Conservation (phyloP, 768 basidiomycete species). For the Boletus bicolor region DNA sequence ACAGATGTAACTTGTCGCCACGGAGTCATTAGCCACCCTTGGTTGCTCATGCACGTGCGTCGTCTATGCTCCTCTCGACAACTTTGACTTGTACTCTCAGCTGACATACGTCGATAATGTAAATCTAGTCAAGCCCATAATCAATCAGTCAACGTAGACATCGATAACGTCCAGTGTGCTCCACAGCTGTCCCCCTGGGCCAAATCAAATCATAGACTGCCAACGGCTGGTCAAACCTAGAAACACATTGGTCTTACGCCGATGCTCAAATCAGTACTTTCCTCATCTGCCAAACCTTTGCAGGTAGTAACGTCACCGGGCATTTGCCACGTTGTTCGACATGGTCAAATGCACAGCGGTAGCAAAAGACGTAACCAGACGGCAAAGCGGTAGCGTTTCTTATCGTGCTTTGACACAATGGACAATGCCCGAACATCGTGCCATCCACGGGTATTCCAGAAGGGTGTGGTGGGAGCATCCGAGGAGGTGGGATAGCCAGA, state of each 20-base stretch:
- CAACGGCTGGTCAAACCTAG: not conserved
- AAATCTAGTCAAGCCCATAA: not conserved
- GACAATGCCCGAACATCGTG: conserved; percentile 76
- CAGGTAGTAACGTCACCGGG: conserved; percentile 80
- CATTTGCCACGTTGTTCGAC: conserved; percentile 76
- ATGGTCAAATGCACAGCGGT: conserved; percentile 83
- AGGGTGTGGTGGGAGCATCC: conserved; percentile 71
- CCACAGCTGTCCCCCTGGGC: not conserved
- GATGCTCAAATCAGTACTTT: conserved; percentile 73
- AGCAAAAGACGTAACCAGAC: conserved; percentile 94
- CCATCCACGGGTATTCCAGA: conserved; percentile 63
- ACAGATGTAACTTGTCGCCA: conserved; percentile 1
- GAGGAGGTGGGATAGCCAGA: conserved; percentile 74
- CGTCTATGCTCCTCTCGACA: not conserved
- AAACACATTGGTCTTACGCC: not conserved
- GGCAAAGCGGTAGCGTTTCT: conserved; percentile 88
- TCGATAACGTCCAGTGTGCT: conserved; percentile 4
- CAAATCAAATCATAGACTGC: conserved; percentile 9
- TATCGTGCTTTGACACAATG: conserved; percentile 68
- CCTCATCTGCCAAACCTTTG: conserved; percentile 77
- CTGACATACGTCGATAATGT: not conserved
- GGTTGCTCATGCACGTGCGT: conserved; percentile 23
- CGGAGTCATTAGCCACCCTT: not conserved
- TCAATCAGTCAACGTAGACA: conserved; percentile 5
- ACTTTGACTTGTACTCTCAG: not conserved